Evolutionary conservation across 225 moss, liverwort and hornwort species (phyloP).

Genomic region (Marchantia paleacea): DNA sequence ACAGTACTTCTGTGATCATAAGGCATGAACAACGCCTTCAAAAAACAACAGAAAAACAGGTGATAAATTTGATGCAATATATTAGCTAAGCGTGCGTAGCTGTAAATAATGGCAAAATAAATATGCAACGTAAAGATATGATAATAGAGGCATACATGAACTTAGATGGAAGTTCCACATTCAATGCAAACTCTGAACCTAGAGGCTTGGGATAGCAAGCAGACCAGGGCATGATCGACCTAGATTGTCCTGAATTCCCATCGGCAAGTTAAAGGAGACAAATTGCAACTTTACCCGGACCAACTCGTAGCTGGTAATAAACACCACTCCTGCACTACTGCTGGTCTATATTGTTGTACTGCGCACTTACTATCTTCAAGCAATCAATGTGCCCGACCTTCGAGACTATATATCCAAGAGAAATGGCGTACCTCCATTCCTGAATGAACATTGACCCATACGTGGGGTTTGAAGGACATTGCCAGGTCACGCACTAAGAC

Average conservation of each 20-base stretch:
- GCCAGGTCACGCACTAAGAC: conserved; percentile 66
- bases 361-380: background rate
- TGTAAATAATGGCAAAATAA: background rate
- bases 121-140: background rate
- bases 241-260: background rate
- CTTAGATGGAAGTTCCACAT: background rate
- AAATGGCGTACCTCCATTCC: conserved; percentile 63
- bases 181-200: no score
- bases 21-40: conserved; percentile 81
- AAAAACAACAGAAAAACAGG: background rate
- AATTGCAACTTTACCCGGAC: no score
- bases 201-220: no score
- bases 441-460: conserved; percentile 85
- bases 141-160: background rate
- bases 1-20: conserved; percentile 71
- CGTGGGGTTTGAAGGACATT: conserved; percentile 67
- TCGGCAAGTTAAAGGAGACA: background rate
- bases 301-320: no score
- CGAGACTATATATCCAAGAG: background rate
- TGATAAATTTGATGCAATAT: background rate
- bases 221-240: background rate
- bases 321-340: background rate
- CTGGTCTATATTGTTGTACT: background rate
- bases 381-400: no score
- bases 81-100: background rate